phyloP scores from a whole-genome alignment of 139 green algal genomes.

The Gonium pectorale region DNA sequence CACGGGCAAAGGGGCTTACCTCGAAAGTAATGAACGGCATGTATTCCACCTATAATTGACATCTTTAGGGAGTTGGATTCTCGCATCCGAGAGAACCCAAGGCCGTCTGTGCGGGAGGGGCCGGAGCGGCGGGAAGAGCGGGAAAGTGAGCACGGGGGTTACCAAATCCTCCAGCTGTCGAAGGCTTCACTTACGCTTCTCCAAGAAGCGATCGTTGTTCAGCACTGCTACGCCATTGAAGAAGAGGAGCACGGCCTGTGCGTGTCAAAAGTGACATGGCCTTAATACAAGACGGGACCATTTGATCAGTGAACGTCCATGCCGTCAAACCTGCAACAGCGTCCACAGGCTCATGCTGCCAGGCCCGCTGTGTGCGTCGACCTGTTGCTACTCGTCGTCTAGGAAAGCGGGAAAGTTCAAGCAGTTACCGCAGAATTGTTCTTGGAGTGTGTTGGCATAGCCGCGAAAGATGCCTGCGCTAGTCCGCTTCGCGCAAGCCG shows the following conservation, averaged over 20 bases:
- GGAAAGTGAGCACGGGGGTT: not conserved
- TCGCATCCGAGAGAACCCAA: conserved; percentile 84
- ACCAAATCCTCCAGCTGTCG: not conserved
- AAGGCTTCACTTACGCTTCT: conserved; percentile 70
- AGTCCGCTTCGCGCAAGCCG: too few species aligned
- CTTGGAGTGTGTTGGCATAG: too few species aligned
- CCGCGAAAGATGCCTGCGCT: too few species aligned
- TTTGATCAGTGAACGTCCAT: not conserved
- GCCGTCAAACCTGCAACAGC: conserved; percentile 69
- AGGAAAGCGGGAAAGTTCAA: too few species aligned
- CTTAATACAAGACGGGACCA: not conserved
- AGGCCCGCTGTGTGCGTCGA: too few species aligned
- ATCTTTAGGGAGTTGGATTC: conserved; percentile 78
- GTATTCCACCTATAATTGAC: conserved; percentile 89
- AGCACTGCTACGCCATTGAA: conserved; percentile 89
- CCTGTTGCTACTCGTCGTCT: too few species aligned
- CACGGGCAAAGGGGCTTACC: conserved; percentile 58
- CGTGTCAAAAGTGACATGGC: not conserved
- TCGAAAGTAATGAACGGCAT: conserved; percentile 88
- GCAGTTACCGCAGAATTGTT: too few species aligned
- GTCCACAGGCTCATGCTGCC: conserved; percentile 87
- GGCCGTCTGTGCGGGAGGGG: too few species aligned
- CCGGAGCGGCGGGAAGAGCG: too few species aligned
- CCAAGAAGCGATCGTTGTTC: conserved; percentile 94
- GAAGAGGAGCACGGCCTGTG: conserved; percentile 83